Evolutionary conservation across 2,329 filamentous ascomycete genomes (phyloP).

Genomic region (Verticillium isaacii): DNA sequence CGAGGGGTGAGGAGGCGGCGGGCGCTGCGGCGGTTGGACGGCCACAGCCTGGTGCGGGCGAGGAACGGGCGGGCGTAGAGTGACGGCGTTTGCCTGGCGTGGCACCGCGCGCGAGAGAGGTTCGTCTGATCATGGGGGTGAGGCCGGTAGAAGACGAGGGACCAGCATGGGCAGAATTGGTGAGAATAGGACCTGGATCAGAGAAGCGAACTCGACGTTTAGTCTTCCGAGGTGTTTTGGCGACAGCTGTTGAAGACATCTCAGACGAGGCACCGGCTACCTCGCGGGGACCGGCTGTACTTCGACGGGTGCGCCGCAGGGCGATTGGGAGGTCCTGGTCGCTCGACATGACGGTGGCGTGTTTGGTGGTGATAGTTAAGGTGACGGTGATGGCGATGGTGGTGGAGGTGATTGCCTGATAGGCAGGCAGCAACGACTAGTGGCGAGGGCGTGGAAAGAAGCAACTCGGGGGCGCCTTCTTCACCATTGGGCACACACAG

Average conservation of each 20-base stretch:
- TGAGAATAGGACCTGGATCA: conserved; percentile 40
- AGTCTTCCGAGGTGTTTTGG: conserved; percentile 8
- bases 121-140: conserved; percentile 53
- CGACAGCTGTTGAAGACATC: conserved; percentile 7
- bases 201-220: conserved; percentile 56
- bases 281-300: conserved; percentile 19
- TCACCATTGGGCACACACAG: no score
- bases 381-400: not conserved
- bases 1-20: conserved; percentile 14
- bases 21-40: conserved; percentile 7
- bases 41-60: not conserved
- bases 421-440: not conserved
- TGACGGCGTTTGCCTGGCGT: conserved; percentile 37
- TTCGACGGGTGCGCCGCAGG: conserved; percentile 49
- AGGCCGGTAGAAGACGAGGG: conserved; percentile 40
- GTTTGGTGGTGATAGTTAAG: not conserved
- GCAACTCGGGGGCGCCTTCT: not conserved
- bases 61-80: conserved; percentile 32
- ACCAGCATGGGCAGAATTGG: conserved; percentile 12
- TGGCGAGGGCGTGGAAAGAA: not conserved
- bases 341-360: not conserved
- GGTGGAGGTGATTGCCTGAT: not conserved
- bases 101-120: conserved; percentile 31
- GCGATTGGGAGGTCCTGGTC: conserved; percentile 41
- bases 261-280: conserved; percentile 8